Percentiles rank a stretch among this genome's conserved stretches.
phyloP scores from a whole-genome alignment of 495 filamentous ascomycete genomes.

The Aspergillus heteromorphus region DNA sequence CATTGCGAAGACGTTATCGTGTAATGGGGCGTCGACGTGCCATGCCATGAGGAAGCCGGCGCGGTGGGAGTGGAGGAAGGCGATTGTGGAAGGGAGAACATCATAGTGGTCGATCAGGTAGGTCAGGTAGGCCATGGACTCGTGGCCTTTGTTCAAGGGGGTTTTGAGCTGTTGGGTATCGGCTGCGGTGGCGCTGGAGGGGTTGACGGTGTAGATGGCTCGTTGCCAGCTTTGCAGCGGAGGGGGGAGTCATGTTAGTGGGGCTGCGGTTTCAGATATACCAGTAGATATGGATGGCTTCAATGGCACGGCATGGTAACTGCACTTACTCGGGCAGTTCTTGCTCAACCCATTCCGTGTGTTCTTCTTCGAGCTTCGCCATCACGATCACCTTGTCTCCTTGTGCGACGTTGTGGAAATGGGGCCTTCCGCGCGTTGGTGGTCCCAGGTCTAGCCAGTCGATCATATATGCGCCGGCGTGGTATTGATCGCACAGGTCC shows the following conservation, averaged over 20 bases:
- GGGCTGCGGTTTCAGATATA: not conserved
- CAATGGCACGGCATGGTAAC: constrained; percentile 2
- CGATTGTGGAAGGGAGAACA: constrained; percentile 56
- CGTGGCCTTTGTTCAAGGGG: constrained; percentile 64
- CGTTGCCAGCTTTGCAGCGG: constrained; percentile 49
- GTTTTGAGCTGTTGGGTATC: constrained; percentile 32
- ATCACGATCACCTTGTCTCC: constrained; percentile 53
- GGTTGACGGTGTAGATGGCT: constrained; percentile 63
- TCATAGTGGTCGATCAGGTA: constrained; percentile 71
- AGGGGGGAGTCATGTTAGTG: not conserved
- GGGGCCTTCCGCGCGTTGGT: constrained; percentile 4
- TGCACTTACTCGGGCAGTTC: constrained; percentile 46
- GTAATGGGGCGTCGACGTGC: constrained; percentile 56
- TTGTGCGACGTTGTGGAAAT: constrained; percentile 5
- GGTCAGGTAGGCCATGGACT: constrained; percentile 68
- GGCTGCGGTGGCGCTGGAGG: constrained; percentile 45
- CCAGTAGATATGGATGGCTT: no score
- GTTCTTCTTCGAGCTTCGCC: constrained; percentile 50
- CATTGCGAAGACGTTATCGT: constrained; percentile 50
- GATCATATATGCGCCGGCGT: constrained; percentile 38
- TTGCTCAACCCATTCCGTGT: constrained; percentile 55
- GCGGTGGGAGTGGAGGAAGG: constrained; percentile 66
- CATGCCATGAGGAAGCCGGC: constrained; percentile 46
- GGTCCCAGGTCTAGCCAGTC: constrained; percentile 27
- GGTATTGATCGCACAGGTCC: constrained; percentile 41